Evolutionary conservation across 1,284 basidiomycete genomes (phyloP), one percentile per base, ranked within the genome.

Genomic region (Erythrobasidium hasegawianum): DNA sequence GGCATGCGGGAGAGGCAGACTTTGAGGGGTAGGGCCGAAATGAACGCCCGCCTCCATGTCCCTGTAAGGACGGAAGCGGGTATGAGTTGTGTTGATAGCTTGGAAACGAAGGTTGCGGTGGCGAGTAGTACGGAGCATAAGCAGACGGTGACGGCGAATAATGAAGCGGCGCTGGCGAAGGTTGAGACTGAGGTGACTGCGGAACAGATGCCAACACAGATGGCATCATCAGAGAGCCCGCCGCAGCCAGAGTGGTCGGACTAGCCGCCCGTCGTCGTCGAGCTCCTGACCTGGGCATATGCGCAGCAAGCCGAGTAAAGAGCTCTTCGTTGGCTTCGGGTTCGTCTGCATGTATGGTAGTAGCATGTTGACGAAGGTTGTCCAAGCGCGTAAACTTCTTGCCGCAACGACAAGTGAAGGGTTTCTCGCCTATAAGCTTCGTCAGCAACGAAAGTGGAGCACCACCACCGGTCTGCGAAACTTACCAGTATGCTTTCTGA

Each of bases 381-480:
- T 97, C 93, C 74, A 97, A 86, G 24, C 93, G 87, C n/a, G 91
- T 94, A 76, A 97, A 96, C 69, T 93, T 87, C 78, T 95, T 95
- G 38, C 86, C 84, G 79, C 93, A 97, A 75, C 96, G 93, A 76
- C 93, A 97, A 47, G 85, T 85, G 47, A 67, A 67, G 2, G 64
- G 64, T 49, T 67, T 67, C 41, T 67, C 64, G 18, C 64, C 64
- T 59, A 57, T 27, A 2, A 38, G 8, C n/a, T 47, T 24, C 10
- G 29, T 18, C 22, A 52, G 47, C 24, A 54, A 47, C 22, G 16
- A 47, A 24, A 18, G n/a, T 24, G n/a, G 43, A 47, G 43, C 43
- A 24, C n/a, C 43, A 57, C 22, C 16, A 14, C 8, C 14, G 11
- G 26, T 27, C 43, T 11, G 43, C 9, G 27, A 18, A 20, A 26